Conservation (phyloP, 148 eudicot species). For the Rhododendron vialii region DNA sequence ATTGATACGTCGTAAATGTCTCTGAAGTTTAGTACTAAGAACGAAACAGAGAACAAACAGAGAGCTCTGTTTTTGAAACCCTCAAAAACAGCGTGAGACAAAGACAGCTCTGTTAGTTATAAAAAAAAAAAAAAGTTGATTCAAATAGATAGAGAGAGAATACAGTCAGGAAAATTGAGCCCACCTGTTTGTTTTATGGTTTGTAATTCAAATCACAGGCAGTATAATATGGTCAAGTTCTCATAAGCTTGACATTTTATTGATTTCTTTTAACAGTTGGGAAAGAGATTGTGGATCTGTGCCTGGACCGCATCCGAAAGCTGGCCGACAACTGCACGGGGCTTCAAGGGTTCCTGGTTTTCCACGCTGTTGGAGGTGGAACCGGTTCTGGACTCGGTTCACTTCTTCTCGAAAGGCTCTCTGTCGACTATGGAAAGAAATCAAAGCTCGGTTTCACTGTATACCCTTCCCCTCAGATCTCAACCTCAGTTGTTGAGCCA, state of each 20-base stretch:
- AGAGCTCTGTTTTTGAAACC: background rate
- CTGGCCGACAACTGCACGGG: constrained; percentile 49
- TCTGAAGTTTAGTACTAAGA: no score
- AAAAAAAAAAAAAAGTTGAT: no score
- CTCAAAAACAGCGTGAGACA: background rate
- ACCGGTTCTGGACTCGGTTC: constrained; percentile 52
- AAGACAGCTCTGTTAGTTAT: no score
- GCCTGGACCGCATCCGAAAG: constrained; percentile 44
- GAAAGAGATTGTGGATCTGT: constrained; percentile 46
- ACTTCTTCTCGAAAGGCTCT: constrained; percentile 43
- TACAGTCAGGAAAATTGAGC: no score
- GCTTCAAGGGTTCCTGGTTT: constrained; percentile 45
- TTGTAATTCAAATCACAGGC: background rate
- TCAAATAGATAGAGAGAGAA: no score
- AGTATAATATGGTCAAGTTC: background rate
- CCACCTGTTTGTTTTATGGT: background rate
- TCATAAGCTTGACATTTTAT: background rate
- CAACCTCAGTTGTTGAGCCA: constrained; percentile 50
- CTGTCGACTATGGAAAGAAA: constrained; percentile 45
- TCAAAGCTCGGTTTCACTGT: constrained; percentile 46
- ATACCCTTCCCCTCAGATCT: constrained; percentile 50
- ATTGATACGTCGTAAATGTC: no score
- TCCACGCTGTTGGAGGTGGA: constrained; percentile 52
- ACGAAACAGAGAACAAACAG: background rate
- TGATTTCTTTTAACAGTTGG: constrained; percentile 18